Base-by-base conservation (phyloP, 2,329 filamentous ascomycete species). In the Orbilia quercus region DNA sequence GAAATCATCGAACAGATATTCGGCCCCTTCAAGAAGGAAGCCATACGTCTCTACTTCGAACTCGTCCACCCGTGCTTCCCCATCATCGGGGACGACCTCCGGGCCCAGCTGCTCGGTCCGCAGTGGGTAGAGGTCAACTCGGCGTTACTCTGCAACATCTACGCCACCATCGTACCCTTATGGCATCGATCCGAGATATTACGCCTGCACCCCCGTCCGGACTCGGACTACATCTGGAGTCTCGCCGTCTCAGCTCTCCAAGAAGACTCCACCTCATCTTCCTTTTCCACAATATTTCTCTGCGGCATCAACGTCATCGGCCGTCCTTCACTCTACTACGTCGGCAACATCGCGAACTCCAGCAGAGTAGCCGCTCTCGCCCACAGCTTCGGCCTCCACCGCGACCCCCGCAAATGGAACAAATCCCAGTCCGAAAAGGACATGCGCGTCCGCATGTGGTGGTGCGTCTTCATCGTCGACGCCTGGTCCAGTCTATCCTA, bases 171-270 rank as follows among this genome's bases (percentile, higher is more conserved):
- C 0, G 78, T 88, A 1, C 82, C 85, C 2, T 87, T 85, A 76
- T 89, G 87, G 87, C 82, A 82, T 23, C 82, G 83, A 58, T 83
- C 83, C 0, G 81, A 81, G 0, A 79, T 81, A 2, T 77, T 85
- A 1, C 79, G 80, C 2, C 79, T 79, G 3, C 82, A 85, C 66
- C 82, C 83, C 2, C 82, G 84, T 51, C 86, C 87, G 0, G 86
- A 89, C 76, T 82, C 83, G 42, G 83, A 86, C 47, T 89, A 87
- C 77, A 84, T 86, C 7, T 88, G 88, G 83, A 89, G 89, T 67
- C 82, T 87, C 67, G 86, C 86, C 5, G 85, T 84, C 18, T 85
- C 86, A 58, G 85, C 86, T 0, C 81, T 88, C 1, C 86, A 87
- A 74, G 86, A 84, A 0, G 86, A 89, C 67, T 83, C 88, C 5